A percentile compares a stretch with the other conserved stretches of the same genome.
Conservation (phyloP, 2,329 filamentous ascomycete species). For the Biscogniauxia marginata region DNA sequence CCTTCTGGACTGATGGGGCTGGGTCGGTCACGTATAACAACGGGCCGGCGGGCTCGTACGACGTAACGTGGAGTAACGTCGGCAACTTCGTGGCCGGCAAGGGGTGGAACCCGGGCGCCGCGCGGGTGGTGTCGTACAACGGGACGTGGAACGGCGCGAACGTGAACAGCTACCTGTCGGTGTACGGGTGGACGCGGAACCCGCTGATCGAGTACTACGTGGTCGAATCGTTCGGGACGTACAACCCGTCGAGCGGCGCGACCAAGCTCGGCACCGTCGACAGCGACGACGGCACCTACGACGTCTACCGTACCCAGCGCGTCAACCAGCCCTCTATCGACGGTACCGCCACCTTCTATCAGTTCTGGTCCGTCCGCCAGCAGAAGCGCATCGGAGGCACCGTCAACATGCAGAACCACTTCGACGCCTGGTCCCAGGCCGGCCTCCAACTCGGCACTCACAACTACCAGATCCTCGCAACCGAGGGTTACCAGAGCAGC, state of each 20-base stretch:
- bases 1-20: slow-evolving; percentile 59
- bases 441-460: slow-evolving; percentile 34
- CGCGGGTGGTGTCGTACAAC: slow-evolving; percentile 30
- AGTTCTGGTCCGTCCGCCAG: slow-evolving; percentile 52
- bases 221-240: slow-evolving; percentile 36
- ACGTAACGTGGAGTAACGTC: slow-evolving; percentile 47
- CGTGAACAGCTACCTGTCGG: slow-evolving; percentile 44
- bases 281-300: slow-evolving; percentile 35
- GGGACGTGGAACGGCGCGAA: slow-evolving; percentile 33
- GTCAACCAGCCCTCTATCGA: slow-evolving; percentile 45
- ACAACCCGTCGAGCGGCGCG: slow-evolving; percentile 33
- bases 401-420: slow-evolving; percentile 36
- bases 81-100: slow-evolving; percentile 52
- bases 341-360: slow-evolving; percentile 48
- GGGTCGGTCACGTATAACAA: slow-evolving; percentile 56
- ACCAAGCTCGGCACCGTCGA: slow-evolving; percentile 30
- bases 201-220: slow-evolving; percentile 41
- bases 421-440: slow-evolving; percentile 32
- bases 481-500: slow-evolving; percentile 44
- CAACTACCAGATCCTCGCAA: slow-evolving; percentile 37
- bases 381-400: slow-evolving; percentile 44
- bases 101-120: slow-evolving; percentile 44
- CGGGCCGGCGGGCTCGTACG: slow-evolving; percentile 49
- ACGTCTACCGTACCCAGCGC: slow-evolving; percentile 35
- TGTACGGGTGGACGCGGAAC: slow-evolving; percentile 40